phyloP scores from a whole-genome alignment of 805 yeast species.

The Yarrowia sp. region DNA sequence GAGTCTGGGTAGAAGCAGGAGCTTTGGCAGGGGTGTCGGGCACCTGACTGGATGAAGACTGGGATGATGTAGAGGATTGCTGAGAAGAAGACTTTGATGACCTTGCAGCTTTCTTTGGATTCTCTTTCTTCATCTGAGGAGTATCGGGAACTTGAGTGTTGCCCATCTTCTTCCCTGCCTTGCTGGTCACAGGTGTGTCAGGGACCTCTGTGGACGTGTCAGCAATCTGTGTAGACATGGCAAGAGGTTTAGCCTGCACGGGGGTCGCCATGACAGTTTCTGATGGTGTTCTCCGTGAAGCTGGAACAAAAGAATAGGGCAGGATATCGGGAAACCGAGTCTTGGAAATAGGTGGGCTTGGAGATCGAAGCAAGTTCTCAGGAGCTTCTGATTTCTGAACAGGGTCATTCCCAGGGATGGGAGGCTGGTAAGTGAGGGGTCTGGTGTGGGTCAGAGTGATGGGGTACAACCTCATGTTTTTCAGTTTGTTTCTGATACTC shows the following conservation, averaged over 20 bases:
- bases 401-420: neutral
- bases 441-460: neutral
- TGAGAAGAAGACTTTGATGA: neutral
- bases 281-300: neutral
- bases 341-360: neutral
- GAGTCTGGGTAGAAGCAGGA: neutral
- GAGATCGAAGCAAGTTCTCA: neutral
- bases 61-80: neutral
- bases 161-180: neutral
- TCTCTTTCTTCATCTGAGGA: neutral
- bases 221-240: neutral
- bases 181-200: neutral
- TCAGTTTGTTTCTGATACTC: neutral
- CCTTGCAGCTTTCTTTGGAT: too few species aligned
- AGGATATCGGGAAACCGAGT: neutral
- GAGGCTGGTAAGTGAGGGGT: neutral
- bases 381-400: neutral
- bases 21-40: neutral
- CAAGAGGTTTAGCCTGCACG: neutral
- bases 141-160: neutral
- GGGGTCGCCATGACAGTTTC: slow-evolving; percentile 2
- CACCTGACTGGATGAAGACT: neutral
- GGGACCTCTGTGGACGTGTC: slow-evolving; percentile 1
- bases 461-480: neutral
- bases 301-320: neutral